Conservation (phyloP, 2,329 filamentous ascomycete genomes). For the Claviceps digitariae region DNA sequence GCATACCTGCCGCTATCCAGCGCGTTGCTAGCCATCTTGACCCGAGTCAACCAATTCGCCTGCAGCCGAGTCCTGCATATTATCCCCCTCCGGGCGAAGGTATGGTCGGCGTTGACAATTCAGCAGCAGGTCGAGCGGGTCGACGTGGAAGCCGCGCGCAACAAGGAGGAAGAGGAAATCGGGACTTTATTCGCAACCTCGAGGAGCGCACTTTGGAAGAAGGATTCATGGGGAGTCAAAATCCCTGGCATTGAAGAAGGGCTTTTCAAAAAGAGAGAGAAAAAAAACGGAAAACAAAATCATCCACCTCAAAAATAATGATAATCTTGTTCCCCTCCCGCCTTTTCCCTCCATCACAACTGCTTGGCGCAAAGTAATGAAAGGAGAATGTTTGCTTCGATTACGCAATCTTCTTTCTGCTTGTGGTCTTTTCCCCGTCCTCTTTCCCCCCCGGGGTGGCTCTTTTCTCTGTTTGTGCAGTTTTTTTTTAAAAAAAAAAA, state of each 20-base stretch:
- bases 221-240: constrained; percentile 62
- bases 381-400: not conserved
- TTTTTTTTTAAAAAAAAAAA: no score
- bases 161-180: constrained; percentile 46
- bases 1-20: constrained; percentile 85
- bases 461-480: not conserved
- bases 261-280: not conserved
- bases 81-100: constrained; percentile 88
- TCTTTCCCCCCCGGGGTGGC: not conserved
- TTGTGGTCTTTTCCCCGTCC: not conserved
- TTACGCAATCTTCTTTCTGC: not conserved
- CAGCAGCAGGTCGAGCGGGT: constrained; percentile 41
- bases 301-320: not conserved
- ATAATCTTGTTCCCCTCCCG: no score
- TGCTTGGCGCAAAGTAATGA: not conserved
- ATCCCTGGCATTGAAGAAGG: constrained; percentile 49
- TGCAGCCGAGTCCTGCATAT: constrained; percentile 93
- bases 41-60: constrained; percentile 79
- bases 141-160: constrained; percentile 64
- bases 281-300: not conserved
- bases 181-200: constrained; percentile 87
- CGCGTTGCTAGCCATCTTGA: constrained; percentile 92
- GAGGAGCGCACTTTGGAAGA: constrained; percentile 93
- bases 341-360: not conserved
- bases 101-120: constrained; percentile 49